Evolutionary conservation across 2,329 filamentous ascomycete genomes (phyloP).

Genomic region (Diaporthe amygdali): DNA sequence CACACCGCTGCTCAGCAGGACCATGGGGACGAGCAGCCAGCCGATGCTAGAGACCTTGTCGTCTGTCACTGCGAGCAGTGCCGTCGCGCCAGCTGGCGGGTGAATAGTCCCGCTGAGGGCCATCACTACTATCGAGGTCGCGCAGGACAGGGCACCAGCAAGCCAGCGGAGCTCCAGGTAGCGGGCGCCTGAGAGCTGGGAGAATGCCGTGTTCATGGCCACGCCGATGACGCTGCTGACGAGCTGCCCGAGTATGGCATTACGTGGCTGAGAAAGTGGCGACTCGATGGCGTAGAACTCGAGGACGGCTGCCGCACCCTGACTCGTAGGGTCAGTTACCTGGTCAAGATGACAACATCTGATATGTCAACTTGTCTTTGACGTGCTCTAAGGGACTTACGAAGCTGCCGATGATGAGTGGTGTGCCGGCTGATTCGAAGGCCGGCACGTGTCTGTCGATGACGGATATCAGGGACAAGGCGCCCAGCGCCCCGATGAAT

Average conservation of each 20-base stretch:
- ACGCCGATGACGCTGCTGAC: conserved; percentile 67
- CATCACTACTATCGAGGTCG: conserved; percentile 68
- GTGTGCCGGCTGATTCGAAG: conserved; percentile 57
- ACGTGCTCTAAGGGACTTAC: conserved; percentile 49
- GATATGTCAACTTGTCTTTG: not conserved
- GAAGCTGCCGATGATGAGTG: conserved; percentile 73
- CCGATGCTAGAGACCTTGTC: conserved; percentile 59
- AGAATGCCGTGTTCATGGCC: conserved; percentile 68
- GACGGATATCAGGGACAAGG: conserved; percentile 64
- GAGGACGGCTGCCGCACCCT: conserved; percentile 79
- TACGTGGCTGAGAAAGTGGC: conserved; percentile 75
- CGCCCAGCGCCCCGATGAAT: conserved; percentile 67
- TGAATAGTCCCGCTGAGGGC: conserved; percentile 74
- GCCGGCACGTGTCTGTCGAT: conserved; percentile 59
- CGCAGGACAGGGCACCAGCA: conserved; percentile 69
- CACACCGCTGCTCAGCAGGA: conserved; percentile 63
- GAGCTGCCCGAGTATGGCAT: conserved; percentile 70
- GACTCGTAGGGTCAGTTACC: not conserved
- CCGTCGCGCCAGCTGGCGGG: conserved; percentile 77
- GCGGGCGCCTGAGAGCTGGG: conserved; percentile 43
- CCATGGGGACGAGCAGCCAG: conserved; percentile 71
- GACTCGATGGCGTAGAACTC: conserved; percentile 76
- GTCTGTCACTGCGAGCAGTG: conserved; percentile 69
- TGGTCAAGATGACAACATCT: not conserved
- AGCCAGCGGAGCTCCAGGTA: conserved; percentile 64